phyloP scores from a whole-genome alignment of 1,284 basidiomycete genomes.

The Polyporus tsugae region DNA sequence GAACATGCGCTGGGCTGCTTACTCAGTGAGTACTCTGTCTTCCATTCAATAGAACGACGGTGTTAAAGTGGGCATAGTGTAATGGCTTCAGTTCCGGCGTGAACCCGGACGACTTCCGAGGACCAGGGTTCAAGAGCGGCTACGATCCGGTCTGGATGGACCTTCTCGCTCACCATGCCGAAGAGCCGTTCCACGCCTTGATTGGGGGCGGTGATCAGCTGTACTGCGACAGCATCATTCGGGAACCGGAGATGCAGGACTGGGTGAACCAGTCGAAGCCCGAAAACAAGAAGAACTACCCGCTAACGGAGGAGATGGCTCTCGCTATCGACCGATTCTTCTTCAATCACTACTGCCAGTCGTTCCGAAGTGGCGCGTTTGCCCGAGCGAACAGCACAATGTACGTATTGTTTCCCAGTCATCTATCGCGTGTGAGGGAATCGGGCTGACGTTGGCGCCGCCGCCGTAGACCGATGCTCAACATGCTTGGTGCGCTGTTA shows the following conservation, averaged over 20 bases:
- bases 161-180: slow-evolving; percentile 81
- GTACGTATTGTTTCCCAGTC: slow-evolving; percentile 53
- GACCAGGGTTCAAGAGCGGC: slow-evolving; percentile 77
- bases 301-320: slow-evolving; percentile 78
- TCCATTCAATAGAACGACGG: neutral
- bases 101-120: slow-evolving; percentile 80
- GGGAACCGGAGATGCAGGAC: slow-evolving; percentile 81
- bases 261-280: slow-evolving; percentile 81
- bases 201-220: slow-evolving; percentile 89
- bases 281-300: slow-evolving; percentile 68
- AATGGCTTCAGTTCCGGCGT: slow-evolving; percentile 86
- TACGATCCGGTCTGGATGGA: slow-evolving; percentile 96
- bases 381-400: slow-evolving; percentile 93
- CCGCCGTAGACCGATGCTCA: slow-evolving; percentile 46
- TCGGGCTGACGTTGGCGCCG: slow-evolving; percentile 59
- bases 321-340: slow-evolving; percentile 87
- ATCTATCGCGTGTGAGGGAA: slow-evolving; percentile 30
- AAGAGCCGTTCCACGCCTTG: slow-evolving; percentile 85
- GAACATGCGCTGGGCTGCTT: slow-evolving; percentile 92
- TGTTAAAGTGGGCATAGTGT: slow-evolving; percentile 55
- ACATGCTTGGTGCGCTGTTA: slow-evolving; percentile 48
- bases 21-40: slow-evolving; percentile 65
- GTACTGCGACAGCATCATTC: slow-evolving; percentile 77
- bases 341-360: slow-evolving; percentile 91
- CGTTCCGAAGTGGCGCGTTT: slow-evolving; percentile 91